Base-by-base conservation (phyloP, 257 asterid genomes). In the Dorcoceras hygrometricum region DNA sequence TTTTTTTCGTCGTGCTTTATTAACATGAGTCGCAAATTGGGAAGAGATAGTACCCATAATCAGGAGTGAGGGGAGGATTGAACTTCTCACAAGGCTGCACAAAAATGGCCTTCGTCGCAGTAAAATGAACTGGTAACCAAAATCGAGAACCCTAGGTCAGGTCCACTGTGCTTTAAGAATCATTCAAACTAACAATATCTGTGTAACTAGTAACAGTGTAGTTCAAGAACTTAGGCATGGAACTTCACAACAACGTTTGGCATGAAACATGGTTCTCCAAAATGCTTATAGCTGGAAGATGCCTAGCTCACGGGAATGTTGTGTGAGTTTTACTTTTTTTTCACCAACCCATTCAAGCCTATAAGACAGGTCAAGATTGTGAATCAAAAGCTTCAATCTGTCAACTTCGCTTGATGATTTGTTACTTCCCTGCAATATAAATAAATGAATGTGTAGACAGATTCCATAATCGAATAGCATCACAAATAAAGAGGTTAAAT, bases 291-390 rank as follows among this genome's bases (percentile, higher is more conserved):
- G 80, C 81, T 83, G 97, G 95, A 82, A 93, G 65, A 75, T 78
- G 71, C 99, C 95, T 66, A 93, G 69, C 27, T 88, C 90, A 53
- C 74, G 87, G 67, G 90, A 90, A 79, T 93, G 95, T 18, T 81
- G 96, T 9, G 76, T 69, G 72, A 93, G 91, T 77, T 80, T 86
- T 67, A 93, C 93, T 68, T 84, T 87, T 81, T 90, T 82, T 62
- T 80, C 78, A 68, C 86, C 92, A 54, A 83, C 87, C 99, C 97
- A 93, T 55, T 85, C 95, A 36, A 93, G 85, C 71, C 86, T 82
- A 55, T 93, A 90, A 34, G 96, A 93, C 64, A 93, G 84, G 80
- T 93, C 97, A 46, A 93, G 93, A 78, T 88, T 91, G 75, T 88
- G 96, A 72, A 86, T 68, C 71, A 90, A 77, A 68, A 72, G 76